These are phyloP conservation scores for Endothia cerciana DNA, from an alignment of 2,329 filamentous ascomycete species.

Conservation along the genomic window DNA sequence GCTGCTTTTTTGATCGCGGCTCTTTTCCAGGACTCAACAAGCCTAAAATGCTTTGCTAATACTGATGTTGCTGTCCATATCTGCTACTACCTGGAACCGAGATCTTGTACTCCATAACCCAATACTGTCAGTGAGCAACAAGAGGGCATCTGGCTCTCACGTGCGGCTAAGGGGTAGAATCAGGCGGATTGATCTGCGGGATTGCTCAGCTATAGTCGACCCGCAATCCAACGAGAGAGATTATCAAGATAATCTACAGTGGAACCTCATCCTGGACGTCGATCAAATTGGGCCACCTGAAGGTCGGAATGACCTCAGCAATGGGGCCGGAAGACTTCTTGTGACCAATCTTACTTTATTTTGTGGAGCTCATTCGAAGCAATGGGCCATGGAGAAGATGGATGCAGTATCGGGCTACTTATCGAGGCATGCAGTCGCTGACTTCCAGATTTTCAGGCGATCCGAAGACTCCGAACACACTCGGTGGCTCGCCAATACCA, in stretches of 20 bases:
- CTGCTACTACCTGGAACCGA: too few relatives aligned
- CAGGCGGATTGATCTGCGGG: neutral
- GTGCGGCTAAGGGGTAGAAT: neutral
- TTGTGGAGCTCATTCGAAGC: neutral
- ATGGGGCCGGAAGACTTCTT: neutral
- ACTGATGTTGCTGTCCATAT: neutral
- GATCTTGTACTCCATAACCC: too few relatives aligned
- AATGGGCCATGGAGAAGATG: neutral
- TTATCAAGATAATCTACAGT: slow-evolving; percentile 4
- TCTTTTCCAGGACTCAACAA: neutral
- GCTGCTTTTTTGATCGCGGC: neutral
- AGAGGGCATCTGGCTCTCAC: neutral
- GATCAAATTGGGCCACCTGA: neutral
- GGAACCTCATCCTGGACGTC: neutral
- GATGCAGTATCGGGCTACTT: neutral
- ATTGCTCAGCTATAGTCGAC: neutral
- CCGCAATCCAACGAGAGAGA: neutral
- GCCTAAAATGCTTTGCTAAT: neutral
- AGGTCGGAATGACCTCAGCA: slow-evolving; percentile 2
- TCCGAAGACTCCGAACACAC: neutral
- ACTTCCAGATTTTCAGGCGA: neutral
- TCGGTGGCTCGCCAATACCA: neutral
- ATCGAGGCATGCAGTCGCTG: neutral
- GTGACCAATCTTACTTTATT: neutral
- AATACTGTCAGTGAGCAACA: neutral